Conservation (phyloP, 75 land plant species). For the Larix kaempferi region DNA sequence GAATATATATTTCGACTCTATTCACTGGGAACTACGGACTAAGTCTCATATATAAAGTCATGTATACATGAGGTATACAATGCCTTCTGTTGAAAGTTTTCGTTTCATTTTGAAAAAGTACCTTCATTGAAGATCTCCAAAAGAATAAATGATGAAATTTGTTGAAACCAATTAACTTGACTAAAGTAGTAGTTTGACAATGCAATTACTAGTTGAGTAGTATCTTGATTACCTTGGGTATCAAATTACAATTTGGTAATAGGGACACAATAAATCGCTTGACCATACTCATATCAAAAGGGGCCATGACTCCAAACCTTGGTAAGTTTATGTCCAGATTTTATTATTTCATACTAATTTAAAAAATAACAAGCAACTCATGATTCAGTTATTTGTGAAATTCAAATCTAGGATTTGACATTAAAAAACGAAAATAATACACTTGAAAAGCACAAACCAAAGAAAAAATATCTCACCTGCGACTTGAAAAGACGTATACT, state of each 20-base stretch:
- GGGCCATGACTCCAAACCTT: not conserved
- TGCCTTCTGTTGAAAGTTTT: not conserved
- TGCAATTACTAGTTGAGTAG: not conserved
- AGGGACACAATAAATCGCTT: not conserved
- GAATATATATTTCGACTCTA: too few species aligned
- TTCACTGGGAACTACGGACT: too few species aligned
- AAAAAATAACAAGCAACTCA: not conserved
- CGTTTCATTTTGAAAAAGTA: not conserved
- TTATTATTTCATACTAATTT: not conserved
- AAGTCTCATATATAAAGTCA: too few species aligned
- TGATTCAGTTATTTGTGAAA: not conserved
- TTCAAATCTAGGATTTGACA: not conserved
- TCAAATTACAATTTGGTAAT: not conserved
- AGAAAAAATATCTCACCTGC: constrained; percentile 38
- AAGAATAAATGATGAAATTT: not conserved
- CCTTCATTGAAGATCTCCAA: too few species aligned
- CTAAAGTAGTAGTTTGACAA: not conserved
- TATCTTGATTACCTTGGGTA: not conserved
- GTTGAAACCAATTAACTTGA: not conserved
- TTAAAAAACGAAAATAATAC: not conserved
- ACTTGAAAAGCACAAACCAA: constrained; percentile 4
- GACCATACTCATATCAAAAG: not conserved
- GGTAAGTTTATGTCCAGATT: not conserved
- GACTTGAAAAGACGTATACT: constrained; percentile 57
- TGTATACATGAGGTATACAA: too few species aligned